Conservation (phyloP, 768 basidiomycete species). For the Cubamyces lactineus region DNA sequence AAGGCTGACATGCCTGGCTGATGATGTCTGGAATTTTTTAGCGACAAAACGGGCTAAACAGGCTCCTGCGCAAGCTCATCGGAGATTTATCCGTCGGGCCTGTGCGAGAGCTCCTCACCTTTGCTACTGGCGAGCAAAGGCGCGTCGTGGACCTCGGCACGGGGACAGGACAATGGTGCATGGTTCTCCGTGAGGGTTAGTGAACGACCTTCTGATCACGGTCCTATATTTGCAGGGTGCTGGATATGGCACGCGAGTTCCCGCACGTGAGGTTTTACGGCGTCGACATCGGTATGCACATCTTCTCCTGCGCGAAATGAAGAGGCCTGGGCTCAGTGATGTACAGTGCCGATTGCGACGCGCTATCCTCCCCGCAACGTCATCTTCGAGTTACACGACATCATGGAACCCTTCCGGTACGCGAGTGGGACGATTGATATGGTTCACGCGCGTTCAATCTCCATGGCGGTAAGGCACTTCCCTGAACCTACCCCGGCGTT, state of each 20-base stretch:
- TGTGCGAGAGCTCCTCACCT: conserved; percentile 53
- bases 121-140: conserved; percentile 44
- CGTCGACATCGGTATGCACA: conserved; percentile 71
- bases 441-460: conserved; percentile 63
- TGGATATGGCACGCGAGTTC: conserved; percentile 73
- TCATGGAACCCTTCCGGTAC: conserved; percentile 57
- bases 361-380: conserved; percentile 63
- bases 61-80: conserved; percentile 50
- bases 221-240: conserved; percentile 51
- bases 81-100: conserved; percentile 65
- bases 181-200: not conserved
- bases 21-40: conserved; percentile 33
- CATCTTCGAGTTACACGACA: conserved; percentile 67
- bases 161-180: conserved; percentile 72
- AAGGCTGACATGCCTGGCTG: too few species aligned
- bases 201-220: conserved; percentile 11
- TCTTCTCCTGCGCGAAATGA: conserved; percentile 17
- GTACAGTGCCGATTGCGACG: conserved; percentile 70
- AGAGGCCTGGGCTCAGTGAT: not conserved
- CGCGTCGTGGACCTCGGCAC: conserved; percentile 76
- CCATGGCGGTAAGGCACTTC: conserved; percentile 55
- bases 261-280: conserved; percentile 68
- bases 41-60: conserved; percentile 58
- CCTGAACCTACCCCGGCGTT: conserved; percentile 11
- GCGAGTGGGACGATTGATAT: conserved; percentile 59